Evolutionary conservation across 23 red algal genomes (phyloP).

Genomic region (Rhodosorus marinus): DNA sequence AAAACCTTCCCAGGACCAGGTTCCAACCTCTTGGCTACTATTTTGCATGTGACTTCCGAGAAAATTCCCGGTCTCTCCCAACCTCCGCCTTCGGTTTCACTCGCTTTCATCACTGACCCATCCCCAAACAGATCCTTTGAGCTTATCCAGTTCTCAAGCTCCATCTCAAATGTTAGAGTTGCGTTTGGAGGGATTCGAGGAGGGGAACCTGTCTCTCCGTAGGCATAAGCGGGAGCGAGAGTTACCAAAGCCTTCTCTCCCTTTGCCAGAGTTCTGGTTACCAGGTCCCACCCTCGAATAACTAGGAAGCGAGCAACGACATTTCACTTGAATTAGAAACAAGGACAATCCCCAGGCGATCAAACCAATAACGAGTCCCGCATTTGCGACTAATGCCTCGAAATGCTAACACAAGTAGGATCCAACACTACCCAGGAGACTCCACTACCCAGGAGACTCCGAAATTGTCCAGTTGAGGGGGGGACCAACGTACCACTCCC

Average conservation of each 20-base stretch:
- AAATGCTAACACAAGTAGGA: too few species aligned
- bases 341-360: too few species aligned
- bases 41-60: conserved; percentile 24
- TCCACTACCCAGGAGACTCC: conserved; percentile 9
- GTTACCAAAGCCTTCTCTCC: conserved; percentile 17
- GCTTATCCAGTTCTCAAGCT: conserved; percentile 42
- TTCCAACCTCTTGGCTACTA: conserved; percentile 12
- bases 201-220: conserved; percentile 17
- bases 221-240: conserved; percentile 14
- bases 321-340: too few species aligned
- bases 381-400: too few species aligned
- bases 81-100: conserved; percentile 38
- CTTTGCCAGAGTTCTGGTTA: conserved; percentile 13
- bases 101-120: conserved; percentile 37
- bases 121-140: conserved; percentile 74
- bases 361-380: too few species aligned
- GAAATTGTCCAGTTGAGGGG: conserved; percentile 5
- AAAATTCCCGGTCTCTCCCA: conserved; percentile 74
- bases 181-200: conserved; percentile 28
- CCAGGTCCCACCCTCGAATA: conserved; percentile 26
- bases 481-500: conserved; percentile 1
- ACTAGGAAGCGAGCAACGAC: too few species aligned
- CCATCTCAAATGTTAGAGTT: conserved; percentile 27
- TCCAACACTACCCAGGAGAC: too few species aligned
- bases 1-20: conserved; percentile 1